These are phyloP conservation scores for Linnemannia elongata DNA, from an alignment of 192 early-diverging fungal species.

Conservation along the genomic window DNA sequence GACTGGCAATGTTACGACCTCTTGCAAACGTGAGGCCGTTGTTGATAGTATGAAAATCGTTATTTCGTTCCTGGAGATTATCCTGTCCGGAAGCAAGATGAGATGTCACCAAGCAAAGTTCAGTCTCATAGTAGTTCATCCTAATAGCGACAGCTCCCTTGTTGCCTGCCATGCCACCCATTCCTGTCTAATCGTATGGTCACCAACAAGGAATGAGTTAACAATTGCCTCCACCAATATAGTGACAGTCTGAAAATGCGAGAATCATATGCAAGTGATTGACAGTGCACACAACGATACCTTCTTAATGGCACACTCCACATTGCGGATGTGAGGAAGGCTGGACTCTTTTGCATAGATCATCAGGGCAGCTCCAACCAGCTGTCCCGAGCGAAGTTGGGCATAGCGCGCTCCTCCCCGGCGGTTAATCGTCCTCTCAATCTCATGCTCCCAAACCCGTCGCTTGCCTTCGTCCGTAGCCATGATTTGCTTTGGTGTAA, in stretches of 20 bases:
- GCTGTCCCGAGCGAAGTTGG: slow-evolving; percentile 85
- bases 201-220: not conserved
- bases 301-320: slow-evolving; percentile 89
- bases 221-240: not conserved
- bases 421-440: slow-evolving; percentile 64
- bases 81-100: slow-evolving; percentile 92
- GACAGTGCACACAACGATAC: slow-evolving; percentile 9
- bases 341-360: slow-evolving; percentile 84
- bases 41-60: slow-evolving; percentile 86
- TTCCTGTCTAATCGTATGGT: slow-evolving; percentile 77
- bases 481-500: slow-evolving; percentile 74
- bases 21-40: slow-evolving; percentile 79
- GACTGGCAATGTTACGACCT: slow-evolving; percentile 78
- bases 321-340: slow-evolving; percentile 79
- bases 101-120: slow-evolving; percentile 90
- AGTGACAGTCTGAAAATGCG: not conserved
- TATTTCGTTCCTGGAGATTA: slow-evolving; percentile 84
- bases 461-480: slow-evolving; percentile 54
- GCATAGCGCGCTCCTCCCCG: slow-evolving; percentile 73
- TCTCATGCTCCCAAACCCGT: slow-evolving; percentile 63
- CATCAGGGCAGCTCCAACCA: slow-evolving; percentile 92
- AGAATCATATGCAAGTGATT: not conserved
- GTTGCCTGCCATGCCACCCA: slow-evolving; percentile 96
- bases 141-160: slow-evolving; percentile 97
- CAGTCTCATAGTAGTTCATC: slow-evolving; percentile 88